Evolutionary conservation across 2,329 filamentous ascomycete species (phyloP).

Genomic region (Xylariaceae sp.): DNA sequence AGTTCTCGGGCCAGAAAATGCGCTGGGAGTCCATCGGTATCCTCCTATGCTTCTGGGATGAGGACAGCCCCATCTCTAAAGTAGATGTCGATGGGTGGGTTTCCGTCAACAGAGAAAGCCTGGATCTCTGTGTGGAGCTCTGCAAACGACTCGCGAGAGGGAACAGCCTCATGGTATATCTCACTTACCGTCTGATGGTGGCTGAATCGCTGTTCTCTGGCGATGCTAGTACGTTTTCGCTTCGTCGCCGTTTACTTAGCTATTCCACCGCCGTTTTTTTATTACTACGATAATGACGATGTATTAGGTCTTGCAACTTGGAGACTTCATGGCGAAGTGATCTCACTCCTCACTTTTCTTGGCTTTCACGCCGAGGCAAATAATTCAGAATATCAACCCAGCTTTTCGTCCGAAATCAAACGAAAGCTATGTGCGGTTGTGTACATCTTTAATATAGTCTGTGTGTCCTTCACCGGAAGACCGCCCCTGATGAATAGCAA

Average conservation of each 20-base stretch:
- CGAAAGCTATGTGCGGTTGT: constrained; percentile 38
- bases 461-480: constrained; percentile 46
- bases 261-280: background rate
- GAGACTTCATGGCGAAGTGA: constrained; percentile 29
- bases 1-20: constrained; percentile 43
- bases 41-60: constrained; percentile 38
- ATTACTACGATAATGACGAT: background rate
- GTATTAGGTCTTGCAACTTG: constrained; percentile 32
- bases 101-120: too few species aligned
- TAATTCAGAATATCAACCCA: constrained; percentile 23
- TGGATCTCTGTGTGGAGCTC: constrained; percentile 33
- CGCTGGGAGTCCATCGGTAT: constrained; percentile 50
- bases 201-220: constrained; percentile 28
- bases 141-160: too few species aligned
- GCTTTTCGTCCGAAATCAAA: constrained; percentile 32
- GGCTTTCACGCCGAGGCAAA: constrained; percentile 46
- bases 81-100: constrained; percentile 6
- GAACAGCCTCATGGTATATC: constrained; percentile 29
- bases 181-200: constrained; percentile 21
- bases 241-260: background rate
- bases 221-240: constrained; percentile 30
- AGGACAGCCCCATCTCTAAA: background rate
- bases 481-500: constrained; percentile 43
- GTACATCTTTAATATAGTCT: constrained; percentile 42
- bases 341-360: constrained; percentile 47